Evolutionary conservation across 768 basidiomycete genomes (phyloP), one percentile per base, ranked within the genome.

Genomic region (Boletellus sp.): DNA sequence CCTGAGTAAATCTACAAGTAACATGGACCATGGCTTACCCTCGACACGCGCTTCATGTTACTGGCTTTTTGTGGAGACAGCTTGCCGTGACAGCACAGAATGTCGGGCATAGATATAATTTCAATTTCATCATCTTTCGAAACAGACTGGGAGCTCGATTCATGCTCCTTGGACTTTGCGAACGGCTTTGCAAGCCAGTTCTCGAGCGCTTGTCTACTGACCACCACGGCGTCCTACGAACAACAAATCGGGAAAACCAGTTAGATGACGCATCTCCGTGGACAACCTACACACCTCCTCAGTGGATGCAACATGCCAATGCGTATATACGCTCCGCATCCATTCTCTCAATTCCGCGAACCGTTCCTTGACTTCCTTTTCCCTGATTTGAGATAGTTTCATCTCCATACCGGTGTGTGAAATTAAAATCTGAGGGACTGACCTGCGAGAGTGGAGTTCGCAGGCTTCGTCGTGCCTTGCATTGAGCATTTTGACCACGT

Each of bases 41-140:
- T 64, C 22, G 70, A 75, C 36, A 94, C 76, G 42, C 83, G 76
- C 60, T 90, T 92, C 80, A 92, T 85, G 53, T 78, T 69, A 38
- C 61, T 57, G 4, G 78, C 75, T 61, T 80, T 83, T 20, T 56
- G 57, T 11, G 88, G 88, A 65, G 89, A 76, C 33, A 90, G 72
- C 19, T 57, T 64, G 4, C 76, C 76, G 62, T 94, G 90, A 17
- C 56, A 56, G 54, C 90, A 94, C 8, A 79, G 47, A 20, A 90
- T 77, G 28, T 80, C 78, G 8, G 69, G 55, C 35, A 75, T 72
- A 16, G 65, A 53, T 37, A 58, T 44, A 36, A 57, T 48, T 52
- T 69, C 53, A 6, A 57, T 37, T n/a, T 66, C 54, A 5, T 28
- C 49, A 39, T 54, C 57, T 20, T 53, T 60, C 34, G 51, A 42